Conservation (phyloP, 2,329 filamentous ascomycete genomes). For the Colletotrichum sp. region DNA sequence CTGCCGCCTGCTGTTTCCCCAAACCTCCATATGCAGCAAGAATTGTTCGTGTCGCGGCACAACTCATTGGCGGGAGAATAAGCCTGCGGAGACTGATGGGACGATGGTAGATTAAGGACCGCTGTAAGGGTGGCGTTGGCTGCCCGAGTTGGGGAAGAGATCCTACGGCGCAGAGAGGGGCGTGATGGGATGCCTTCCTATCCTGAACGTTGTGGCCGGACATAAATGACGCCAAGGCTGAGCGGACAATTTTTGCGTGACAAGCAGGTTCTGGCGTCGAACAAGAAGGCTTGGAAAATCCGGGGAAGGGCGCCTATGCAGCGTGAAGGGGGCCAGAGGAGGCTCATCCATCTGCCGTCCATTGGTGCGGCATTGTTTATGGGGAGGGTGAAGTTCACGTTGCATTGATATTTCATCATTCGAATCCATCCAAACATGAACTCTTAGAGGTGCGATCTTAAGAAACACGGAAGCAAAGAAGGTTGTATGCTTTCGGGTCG, state of each 20-base stretch:
- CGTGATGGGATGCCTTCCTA: constrained; percentile 1
- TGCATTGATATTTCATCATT: background rate
- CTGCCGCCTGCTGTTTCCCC: background rate
- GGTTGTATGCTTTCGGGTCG: background rate
- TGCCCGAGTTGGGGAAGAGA: constrained; percentile 3
- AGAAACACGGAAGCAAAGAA: background rate
- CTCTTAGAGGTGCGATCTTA: background rate
- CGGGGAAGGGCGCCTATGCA: background rate
- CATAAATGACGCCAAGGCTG: constrained; percentile 6
- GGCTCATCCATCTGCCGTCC: background rate
- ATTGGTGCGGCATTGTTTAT: background rate
- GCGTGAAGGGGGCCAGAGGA: background rate
- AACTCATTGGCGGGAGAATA: constrained; percentile 4
- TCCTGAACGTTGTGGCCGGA: background rate
- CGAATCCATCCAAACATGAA: background rate
- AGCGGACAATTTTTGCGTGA: background rate
- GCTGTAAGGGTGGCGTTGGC: background rate
- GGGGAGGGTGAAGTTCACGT: background rate
- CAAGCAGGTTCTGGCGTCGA: background rate
- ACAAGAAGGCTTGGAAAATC: background rate
- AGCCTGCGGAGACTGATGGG: constrained; percentile 1
- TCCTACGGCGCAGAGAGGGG: constrained; percentile 10
- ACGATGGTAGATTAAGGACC: constrained; percentile 11
- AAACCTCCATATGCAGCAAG: background rate
- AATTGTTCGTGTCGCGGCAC: background rate